These are phyloP conservation scores for Lachancea cidri DNA, from an alignment of 805 yeast genomes.

Conservation along the genomic window DNA sequence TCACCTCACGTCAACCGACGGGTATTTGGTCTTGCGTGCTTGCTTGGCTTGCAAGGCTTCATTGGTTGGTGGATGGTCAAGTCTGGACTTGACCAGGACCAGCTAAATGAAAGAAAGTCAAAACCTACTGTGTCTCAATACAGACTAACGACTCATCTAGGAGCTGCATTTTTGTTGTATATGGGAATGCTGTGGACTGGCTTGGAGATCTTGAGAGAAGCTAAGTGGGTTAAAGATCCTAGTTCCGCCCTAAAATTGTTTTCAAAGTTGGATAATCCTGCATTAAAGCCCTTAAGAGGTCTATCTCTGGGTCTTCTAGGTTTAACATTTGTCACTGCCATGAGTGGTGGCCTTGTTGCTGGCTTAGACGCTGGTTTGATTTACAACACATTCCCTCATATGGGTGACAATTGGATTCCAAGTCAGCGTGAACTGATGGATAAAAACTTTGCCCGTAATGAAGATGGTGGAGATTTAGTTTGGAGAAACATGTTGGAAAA, in stretches of 20 bases:
- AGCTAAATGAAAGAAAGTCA: slow-evolving; percentile 70
- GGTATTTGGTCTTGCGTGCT: slow-evolving; percentile 63
- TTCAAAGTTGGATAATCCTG: slow-evolving; percentile 56
- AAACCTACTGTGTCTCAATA: slow-evolving; percentile 98
- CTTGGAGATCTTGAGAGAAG: slow-evolving; percentile 71
- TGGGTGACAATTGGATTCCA: slow-evolving; percentile 86
- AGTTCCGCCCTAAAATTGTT: slow-evolving; percentile 48
- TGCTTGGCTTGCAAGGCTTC: slow-evolving; percentile 89
- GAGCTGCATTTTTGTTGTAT: slow-evolving; percentile 85
- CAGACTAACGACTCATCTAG: slow-evolving; percentile 87
- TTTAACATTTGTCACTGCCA: slow-evolving; percentile 80
- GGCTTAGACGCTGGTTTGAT: slow-evolving; percentile 97
- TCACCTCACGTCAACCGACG: slow-evolving; percentile 62
- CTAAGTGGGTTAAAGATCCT: slow-evolving; percentile 63
- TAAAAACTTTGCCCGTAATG: slow-evolving; percentile 60
- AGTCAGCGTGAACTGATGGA: slow-evolving; percentile 72
- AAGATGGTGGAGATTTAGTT: slow-evolving; percentile 65
- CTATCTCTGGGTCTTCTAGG: slow-evolving; percentile 53
- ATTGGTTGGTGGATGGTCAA: slow-evolving; percentile 99
- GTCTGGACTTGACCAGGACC: slow-evolving; percentile 82
- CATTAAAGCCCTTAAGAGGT: slow-evolving; percentile 52
- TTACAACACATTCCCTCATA: slow-evolving; percentile 92
- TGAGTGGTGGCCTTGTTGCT: slow-evolving; percentile 98
- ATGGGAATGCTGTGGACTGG: slow-evolving; percentile 91
- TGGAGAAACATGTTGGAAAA: slow-evolving; percentile 95